Conservation (phyloP, 495 filamentous ascomycete genomes). For the Penicillium canariense region DNA sequence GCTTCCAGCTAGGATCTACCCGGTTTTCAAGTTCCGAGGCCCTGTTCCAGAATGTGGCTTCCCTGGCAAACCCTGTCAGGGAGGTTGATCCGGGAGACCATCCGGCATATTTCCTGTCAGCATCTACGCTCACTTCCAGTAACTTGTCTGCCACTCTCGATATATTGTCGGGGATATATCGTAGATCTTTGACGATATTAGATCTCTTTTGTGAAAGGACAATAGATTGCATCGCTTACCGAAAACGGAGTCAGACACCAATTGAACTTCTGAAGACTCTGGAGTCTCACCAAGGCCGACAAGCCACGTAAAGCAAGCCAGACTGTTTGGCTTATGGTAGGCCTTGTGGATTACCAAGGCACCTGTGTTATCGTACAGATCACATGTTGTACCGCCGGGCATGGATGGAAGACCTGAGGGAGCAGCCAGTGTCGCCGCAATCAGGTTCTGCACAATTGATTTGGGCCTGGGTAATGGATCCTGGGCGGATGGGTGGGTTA, state of each 20-base stretch:
- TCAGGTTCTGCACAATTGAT: not conserved
- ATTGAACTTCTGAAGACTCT: not conserved
- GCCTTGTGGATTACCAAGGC: not conserved
- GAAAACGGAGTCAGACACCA: not conserved
- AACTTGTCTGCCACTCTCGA: not conserved
- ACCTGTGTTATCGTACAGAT: not conserved
- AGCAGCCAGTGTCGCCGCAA: not conserved
- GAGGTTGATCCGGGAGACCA: constrained; percentile 3
- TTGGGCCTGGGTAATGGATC: not conserved
- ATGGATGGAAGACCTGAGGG: not conserved
- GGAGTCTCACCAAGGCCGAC: not conserved
- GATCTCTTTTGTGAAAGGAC: not conserved
- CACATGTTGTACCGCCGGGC: not conserved
- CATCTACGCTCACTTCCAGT: not conserved
- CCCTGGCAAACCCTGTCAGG: not conserved
- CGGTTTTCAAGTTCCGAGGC: not conserved
- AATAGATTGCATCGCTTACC: not conserved
- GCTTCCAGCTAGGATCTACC: not conserved
- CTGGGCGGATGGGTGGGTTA: not conserved
- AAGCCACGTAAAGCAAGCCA: not conserved
- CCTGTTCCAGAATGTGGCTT: not conserved
- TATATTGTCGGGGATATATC: not conserved
- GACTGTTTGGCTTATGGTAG: not conserved
- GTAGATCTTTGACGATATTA: not conserved
- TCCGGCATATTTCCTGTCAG: constrained; percentile 2